Evolutionary conservation across 176 grass and related monocot species (phyloP), one percentile per base, ranked within the genome.

Genomic region (Carex littledalei): DNA sequence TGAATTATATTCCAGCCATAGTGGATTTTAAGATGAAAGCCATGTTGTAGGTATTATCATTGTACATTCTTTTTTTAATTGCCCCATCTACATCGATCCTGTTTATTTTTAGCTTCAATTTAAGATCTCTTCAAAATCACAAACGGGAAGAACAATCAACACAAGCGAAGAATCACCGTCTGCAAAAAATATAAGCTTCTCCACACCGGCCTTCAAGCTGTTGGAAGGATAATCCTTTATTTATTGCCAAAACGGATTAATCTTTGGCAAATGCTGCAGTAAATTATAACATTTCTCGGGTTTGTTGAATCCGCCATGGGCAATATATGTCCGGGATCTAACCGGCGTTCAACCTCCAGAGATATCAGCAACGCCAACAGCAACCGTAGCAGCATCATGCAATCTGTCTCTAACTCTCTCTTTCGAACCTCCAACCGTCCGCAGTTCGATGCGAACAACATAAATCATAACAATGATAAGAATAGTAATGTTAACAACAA

Each of bases 261-360:
- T 63, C 56, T 20, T 62, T 8, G 6, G 6, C 34, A 21, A 65
- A 82, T 63, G 56, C n/a, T 14, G 21, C 7, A 5, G 34, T 82
- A 43, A 82, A 16, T 35, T 79, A 17, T 82, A 82, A 16, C 8
- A 22, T 65, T 64, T 81, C 53, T 60, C 5, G 18, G 59, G 37
- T 62, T 22, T 41, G 35, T 81, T 41, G 32, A 22, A 81, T 59
- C 66, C 79, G 2, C 17, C 41, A 85, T 85, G 84, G 84, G 84
- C 15, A 85, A 85, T 77, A 76, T 85, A 77, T 85, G 84, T 64
- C 67, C 82, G 1, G 84, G 84, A 67, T 77, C 65, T 55, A 78
- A 78, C 39, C 81, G 63, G 49, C 81, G 62, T 54, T 14, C 18
- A 63, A 83, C 81, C 63, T 68, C 81, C 8, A 83, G 81, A 69